Percentiles rank a stretch among this genome's conserved stretches.
Conservation (phyloP, 2,329 filamentous ascomycete species). For the Penicillium frequentans region DNA sequence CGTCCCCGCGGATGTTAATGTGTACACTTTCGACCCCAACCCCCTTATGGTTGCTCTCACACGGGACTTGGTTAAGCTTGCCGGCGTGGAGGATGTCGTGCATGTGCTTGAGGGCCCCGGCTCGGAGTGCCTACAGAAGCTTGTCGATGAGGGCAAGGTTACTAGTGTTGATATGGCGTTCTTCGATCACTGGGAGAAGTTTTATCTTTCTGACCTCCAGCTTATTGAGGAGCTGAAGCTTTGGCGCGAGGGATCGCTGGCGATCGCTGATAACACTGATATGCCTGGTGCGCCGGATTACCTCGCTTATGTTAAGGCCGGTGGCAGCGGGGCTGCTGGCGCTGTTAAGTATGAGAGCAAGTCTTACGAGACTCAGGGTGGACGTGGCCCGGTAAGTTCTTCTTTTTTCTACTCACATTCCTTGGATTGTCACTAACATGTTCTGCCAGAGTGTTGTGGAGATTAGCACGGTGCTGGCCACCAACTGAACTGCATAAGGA, state of each 20-base stretch:
- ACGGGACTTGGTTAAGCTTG: constrained; percentile 33
- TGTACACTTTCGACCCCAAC: constrained; percentile 42
- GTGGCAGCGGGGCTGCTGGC: constrained; percentile 15
- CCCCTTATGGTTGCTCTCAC: constrained; percentile 31
- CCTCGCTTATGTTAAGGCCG: constrained; percentile 38
- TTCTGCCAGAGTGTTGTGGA: constrained; percentile 19
- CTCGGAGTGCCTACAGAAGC: constrained; percentile 28
- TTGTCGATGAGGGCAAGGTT: constrained; percentile 29
- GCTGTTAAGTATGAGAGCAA: constrained; percentile 27
- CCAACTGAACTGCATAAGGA: constrained; percentile 3
- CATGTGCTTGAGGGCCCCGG: constrained; percentile 36
- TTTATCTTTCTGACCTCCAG: constrained; percentile 39
- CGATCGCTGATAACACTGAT: constrained; percentile 43
- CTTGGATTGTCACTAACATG: not conserved
- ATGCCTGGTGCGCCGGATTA: constrained; percentile 44
- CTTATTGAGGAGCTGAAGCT: constrained; percentile 35
- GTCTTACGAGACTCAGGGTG: constrained; percentile 8
- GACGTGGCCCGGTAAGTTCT: constrained; percentile 9
- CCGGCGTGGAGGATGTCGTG: constrained; percentile 34
- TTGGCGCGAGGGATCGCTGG: constrained; percentile 30
- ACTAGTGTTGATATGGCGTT: constrained; percentile 37
- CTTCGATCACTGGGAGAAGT: constrained; percentile 37
- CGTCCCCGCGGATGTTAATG: constrained; percentile 19
- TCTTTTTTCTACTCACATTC: not conserved
- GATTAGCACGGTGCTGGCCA: constrained; percentile 19